phyloP scores from a whole-genome alignment of 768 basidiomycete genomes.

The Panellus pusillus region DNA sequence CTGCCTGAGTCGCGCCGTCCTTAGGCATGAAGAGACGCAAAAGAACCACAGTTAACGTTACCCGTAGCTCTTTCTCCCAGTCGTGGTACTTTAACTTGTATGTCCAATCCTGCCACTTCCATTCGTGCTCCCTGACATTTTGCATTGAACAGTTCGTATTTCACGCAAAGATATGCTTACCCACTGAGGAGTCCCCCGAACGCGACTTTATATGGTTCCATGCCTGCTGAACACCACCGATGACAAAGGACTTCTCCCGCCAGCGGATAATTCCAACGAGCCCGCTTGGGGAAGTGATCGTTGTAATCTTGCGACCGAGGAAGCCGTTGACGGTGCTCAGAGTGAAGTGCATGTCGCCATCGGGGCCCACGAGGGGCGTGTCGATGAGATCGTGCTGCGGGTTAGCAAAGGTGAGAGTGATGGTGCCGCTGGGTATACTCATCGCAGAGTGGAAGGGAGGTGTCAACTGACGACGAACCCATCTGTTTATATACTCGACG shows the following conservation, averaged over 20 bases:
- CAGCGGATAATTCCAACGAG: neutral
- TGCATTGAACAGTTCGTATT: too few species aligned
- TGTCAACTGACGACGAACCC: too few species aligned
- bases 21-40: too few species aligned
- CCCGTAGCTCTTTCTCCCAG: neutral
- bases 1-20: too few species aligned
- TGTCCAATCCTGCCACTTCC: neutral
- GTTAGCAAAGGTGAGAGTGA: conserved; percentile 2
- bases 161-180: too few species aligned
- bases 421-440: neutral
- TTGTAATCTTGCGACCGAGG: neutral
- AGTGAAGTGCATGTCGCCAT: neutral
- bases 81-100: neutral
- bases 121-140: neutral
- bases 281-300: neutral
- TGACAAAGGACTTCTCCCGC: neutral
- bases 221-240: neutral
- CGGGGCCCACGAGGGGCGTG: neutral
- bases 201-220: neutral
- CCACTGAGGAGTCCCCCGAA: neutral
- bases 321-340: neutral
- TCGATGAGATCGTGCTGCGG: neutral
- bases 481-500: too few species aligned
- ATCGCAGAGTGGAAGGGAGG: too few species aligned
- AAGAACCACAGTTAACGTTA: neutral